Base-by-base conservation (phyloP, 306 rosid species). In the Cercis canadensis region DNA sequence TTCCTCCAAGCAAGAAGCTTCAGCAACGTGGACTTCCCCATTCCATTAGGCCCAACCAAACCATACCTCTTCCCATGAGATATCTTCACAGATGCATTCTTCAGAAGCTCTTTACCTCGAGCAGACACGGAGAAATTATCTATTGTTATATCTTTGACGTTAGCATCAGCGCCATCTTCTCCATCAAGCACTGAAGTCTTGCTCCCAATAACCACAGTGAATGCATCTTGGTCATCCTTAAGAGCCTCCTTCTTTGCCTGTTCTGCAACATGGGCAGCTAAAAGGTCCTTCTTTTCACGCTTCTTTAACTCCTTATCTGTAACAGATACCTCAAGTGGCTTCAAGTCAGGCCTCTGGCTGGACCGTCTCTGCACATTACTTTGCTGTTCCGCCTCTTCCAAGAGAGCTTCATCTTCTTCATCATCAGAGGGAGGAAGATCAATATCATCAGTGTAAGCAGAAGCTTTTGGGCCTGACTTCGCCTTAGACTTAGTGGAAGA, bases 1-100 rank as follows among this genome's bases (percentile, higher is more conserved):
- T 85, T 85, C 86, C 92, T 87, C 92, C 96, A 90, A 73, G 96
- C 96, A 63, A 90, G 89, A 72, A 90, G 92, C 82, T 87, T 90
- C 70, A 90, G 63, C 40, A 90, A 81, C 8, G 96, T 90, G 68
- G 96, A 90, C 79, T 89, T 89, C 4, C 92, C 92, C 82, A 5
- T 87, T 74, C 92, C 92, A 60, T 87, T 87, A 13, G 92, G 92
- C 57, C 92, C 92, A 72, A 87, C 84, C 78, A 87, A 72, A 67
- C 92, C 92, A 73, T 87, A 87, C 51, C 92, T 78, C 74, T 80
- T 87, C 18, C 89, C 92, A 31, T 87, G 89, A 58, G 92, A 84
- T 77, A 84, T 84, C 72, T 40, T 85, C 33, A 85, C 90, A 1
- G 87, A 80, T 13, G 85, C 73, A 54, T 77, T 86, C 80, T 82